Evolutionary conservation across 176 grass and related monocot genomes (phyloP).

Genomic region (Aegilops umbellulata): DNA sequence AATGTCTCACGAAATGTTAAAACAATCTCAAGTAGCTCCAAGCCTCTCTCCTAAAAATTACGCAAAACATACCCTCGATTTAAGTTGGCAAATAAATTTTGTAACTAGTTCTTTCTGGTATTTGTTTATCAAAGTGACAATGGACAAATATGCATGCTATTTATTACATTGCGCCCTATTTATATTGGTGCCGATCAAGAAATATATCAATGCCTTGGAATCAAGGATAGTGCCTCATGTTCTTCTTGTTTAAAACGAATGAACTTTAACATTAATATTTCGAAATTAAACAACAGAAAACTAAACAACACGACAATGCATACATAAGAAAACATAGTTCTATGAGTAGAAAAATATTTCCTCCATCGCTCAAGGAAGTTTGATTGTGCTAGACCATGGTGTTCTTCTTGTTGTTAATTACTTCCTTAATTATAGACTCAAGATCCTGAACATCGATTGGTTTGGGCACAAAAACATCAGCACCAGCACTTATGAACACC

Average conservation of each 20-base stretch:
- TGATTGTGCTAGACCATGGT: background rate
- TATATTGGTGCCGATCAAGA: too few species aligned
- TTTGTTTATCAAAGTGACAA: too few species aligned
- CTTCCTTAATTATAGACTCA: background rate
- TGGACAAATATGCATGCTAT: too few species aligned
- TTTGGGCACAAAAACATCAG: constrained; percentile 16
- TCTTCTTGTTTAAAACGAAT: background rate
- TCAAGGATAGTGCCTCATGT: background rate
- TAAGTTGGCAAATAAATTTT: too few species aligned
- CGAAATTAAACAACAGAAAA: background rate
- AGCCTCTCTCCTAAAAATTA: too few species aligned
- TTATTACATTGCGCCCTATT: too few species aligned
- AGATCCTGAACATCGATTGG: background rate
- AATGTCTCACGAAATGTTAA: too few species aligned
- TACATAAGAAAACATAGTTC: background rate
- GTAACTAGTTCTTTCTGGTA: too few species aligned
- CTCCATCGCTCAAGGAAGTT: background rate
- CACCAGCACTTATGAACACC: constrained; percentile 13
- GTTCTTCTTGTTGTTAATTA: constrained; percentile 5
- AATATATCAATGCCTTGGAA: background rate
- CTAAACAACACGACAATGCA: background rate
- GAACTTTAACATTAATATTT: background rate
- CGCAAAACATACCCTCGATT: too few species aligned
- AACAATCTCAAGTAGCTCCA: too few species aligned
- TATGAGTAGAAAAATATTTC: too few species aligned